These are phyloP conservation scores for Raddia guianensis DNA, from an alignment of 176 grass and related monocot genomes.

Conservation along the genomic window DNA sequence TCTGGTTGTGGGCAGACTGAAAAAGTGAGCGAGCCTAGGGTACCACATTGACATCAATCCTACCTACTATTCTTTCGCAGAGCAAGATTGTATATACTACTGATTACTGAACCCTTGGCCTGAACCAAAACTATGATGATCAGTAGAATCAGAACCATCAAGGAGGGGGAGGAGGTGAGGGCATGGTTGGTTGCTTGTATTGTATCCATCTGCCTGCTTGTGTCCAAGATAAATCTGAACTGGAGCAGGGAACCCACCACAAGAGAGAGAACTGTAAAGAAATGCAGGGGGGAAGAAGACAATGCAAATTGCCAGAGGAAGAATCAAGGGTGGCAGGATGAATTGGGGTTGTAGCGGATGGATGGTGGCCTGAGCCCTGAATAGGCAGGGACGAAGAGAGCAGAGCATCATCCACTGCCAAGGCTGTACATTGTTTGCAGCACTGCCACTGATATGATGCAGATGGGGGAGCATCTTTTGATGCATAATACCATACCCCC, in stretches of 20 bases:
- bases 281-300: background rate
- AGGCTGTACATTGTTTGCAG: background rate
- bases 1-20: no score
- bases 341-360: background rate
- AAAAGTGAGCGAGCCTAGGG: background rate
- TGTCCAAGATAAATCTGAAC: background rate
- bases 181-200: background rate
- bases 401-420: background rate
- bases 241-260: background rate
- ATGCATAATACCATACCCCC: background rate
- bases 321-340: background rate
- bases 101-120: background rate
- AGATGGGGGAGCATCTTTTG: conserved; percentile 34
- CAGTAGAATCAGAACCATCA: no score
- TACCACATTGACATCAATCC: background rate
- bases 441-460: background rate
- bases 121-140: background rate
- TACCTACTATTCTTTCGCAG: background rate
- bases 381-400: background rate
- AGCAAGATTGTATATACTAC: no score
- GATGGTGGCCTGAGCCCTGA: background rate
- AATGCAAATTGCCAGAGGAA: background rate
- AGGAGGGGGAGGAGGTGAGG: no score
- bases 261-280: background rate
- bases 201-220: no score